Conservation (phyloP, 2,329 filamentous ascomycete species). For the Sphaerulina musiva region DNA sequence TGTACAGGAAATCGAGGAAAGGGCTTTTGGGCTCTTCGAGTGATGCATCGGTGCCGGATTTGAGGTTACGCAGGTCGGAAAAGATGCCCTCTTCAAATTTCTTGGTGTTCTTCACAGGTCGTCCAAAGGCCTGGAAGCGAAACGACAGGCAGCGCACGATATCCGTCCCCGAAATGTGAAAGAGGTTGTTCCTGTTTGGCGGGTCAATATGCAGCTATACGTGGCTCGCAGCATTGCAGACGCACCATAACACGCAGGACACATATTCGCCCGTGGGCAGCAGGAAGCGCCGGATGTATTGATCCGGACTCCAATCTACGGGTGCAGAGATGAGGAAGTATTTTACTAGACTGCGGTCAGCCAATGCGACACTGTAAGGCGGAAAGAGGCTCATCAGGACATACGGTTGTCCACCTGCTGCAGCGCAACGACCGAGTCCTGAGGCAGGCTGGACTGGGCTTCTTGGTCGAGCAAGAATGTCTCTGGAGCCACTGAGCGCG, state of each 20-base stretch:
- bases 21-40: conserved; percentile 98
- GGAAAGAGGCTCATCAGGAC: conserved; percentile 31
- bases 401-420: conserved; percentile 97
- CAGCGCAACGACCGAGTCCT: conserved; percentile 92
- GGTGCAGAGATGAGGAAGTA: conserved; percentile 99
- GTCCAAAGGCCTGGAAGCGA: conserved; percentile 95
- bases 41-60: conserved; percentile 95
- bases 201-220: conserved; percentile 7
- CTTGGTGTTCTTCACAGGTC: conserved; percentile 98
- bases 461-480: conserved; percentile 98
- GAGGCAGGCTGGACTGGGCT: conserved; percentile 90
- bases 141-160: conserved; percentile 98
- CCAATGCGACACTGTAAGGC: conserved; percentile 9
- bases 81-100: conserved; percentile 99
- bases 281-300: conserved; percentile 92
- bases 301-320: conserved; percentile 93
- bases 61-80: conserved; percentile 94
- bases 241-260: conserved; percentile 86
- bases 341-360: conserved; percentile 63
- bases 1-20: conserved; percentile 98
- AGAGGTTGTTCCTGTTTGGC: conserved; percentile 77
- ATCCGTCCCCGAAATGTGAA: conserved; percentile 97
- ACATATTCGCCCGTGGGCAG: conserved; percentile 97
- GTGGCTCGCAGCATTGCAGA: conserved; percentile 18
- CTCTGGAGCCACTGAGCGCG: conserved; percentile 68